A percentile compares a stretch with the other conserved stretches of the same genome.
These are phyloP conservation scores for Fusarium sp. DNA, from an alignment of 2,329 filamentous ascomycete genomes.

Conservation along the genomic window DNA sequence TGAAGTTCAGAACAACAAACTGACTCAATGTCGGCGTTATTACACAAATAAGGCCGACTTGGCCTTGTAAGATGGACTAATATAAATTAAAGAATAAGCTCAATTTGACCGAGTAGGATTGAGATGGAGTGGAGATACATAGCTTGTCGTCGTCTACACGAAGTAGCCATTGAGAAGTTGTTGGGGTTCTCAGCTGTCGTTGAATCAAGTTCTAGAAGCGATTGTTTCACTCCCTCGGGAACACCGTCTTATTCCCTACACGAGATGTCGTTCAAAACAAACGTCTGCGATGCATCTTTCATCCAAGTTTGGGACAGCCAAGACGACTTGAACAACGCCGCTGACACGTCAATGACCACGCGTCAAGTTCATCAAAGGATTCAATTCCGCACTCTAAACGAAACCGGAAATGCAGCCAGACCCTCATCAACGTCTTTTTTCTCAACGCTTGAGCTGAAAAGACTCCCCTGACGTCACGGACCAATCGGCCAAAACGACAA, in stretches of 20 bases:
- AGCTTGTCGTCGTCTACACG: not conserved
- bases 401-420: not conserved
- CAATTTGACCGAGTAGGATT: not conserved
- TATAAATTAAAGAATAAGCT: not conserved
- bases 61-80: not conserved
- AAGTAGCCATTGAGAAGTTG: not conserved
- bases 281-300: not conserved
- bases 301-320: conserved; percentile 8
- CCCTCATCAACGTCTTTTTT: not conserved
- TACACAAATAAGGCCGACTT: not conserved
- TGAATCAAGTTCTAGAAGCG: not conserved
- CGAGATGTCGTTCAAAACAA: not conserved
- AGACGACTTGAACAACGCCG: conserved; percentile 21
- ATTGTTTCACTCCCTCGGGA: not conserved
- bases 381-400: conserved; percentile 21
- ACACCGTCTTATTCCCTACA: not conserved
- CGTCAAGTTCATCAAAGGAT: not conserved
- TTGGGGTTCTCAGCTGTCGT: not conserved
- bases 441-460: not conserved
- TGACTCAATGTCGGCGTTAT: not conserved
- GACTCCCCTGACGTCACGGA: conserved; percentile 37
- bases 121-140: not conserved
- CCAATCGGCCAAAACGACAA: conserved; percentile 36
- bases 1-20: not conserved
- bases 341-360: conserved; percentile 34